Conservation (phyloP, 257 asterid species). For the Oldenlandia corymbosa region DNA sequence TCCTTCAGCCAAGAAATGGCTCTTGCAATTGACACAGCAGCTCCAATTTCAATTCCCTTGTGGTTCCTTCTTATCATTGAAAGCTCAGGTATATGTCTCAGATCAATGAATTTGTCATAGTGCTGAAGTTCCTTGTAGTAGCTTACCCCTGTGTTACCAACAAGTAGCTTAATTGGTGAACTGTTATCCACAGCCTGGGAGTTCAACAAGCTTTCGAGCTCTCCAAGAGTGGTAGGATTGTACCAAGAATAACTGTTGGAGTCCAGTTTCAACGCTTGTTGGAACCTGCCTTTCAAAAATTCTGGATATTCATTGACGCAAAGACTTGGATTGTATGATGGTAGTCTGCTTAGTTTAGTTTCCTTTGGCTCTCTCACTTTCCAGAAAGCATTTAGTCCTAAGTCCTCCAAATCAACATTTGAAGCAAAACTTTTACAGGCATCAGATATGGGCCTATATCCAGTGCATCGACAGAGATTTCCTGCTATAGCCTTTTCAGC, state of each 20-base stretch:
- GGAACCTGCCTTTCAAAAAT: conserved; percentile 22
- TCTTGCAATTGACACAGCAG: conserved; percentile 49
- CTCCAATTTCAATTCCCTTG: no score
- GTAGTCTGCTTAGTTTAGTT: conserved; percentile 28
- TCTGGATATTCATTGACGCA: conserved; percentile 28
- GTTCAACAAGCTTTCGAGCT: conserved; percentile 43
- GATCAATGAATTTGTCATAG: conserved; percentile 43
- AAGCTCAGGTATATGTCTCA: conserved; percentile 48
- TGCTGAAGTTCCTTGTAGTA: conserved; percentile 48
- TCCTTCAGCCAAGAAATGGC: conserved; percentile 40
- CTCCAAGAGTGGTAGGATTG: conserved; percentile 45
- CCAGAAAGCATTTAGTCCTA: conserved; percentile 63
- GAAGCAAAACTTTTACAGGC: conserved; percentile 67
- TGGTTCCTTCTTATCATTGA: conserved; percentile 33
- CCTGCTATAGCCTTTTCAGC: conserved; percentile 66
- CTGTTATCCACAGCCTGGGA: conserved; percentile 25
- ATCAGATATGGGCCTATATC: conserved; percentile 71
- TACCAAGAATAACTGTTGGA: conserved; percentile 47
- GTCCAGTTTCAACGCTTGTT: conserved; percentile 23
- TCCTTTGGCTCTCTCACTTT: conserved; percentile 39
- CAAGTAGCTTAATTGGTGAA: conserved; percentile 35
- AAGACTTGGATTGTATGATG: conserved; percentile 35
- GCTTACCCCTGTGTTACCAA: conserved; percentile 62
- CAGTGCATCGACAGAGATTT: conserved; percentile 68
- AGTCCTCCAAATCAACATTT: conserved; percentile 63